A percentile compares a stretch with the other conserved stretches of the same genome.
Conservation (phyloP, 768 basidiomycete species). For the Pleurotus platypus region DNA sequence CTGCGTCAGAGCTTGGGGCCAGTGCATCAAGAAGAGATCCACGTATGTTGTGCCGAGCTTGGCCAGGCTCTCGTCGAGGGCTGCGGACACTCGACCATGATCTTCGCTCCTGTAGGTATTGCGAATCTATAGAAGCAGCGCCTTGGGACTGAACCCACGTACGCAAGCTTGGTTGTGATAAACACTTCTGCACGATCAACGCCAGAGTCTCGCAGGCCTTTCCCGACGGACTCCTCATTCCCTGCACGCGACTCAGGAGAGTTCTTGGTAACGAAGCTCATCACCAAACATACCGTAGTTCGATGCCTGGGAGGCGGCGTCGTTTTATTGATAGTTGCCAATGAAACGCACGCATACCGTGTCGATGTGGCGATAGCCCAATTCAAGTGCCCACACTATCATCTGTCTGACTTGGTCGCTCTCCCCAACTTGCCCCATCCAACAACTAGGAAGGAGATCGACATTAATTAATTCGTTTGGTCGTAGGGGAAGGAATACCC, state of each 20-base stretch:
- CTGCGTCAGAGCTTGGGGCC: conserved; percentile 28
- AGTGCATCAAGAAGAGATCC: conserved; percentile 64
- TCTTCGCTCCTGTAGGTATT: conserved; percentile 21
- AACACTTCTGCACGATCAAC: conserved; percentile 35
- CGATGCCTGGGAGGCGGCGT: neutral
- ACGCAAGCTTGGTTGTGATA: conserved; percentile 39
- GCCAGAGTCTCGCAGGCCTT: conserved; percentile 33
- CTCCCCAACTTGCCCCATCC: conserved; percentile 27
- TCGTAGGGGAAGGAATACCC: conserved; percentile 17
- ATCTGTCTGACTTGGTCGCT: conserved; percentile 20
- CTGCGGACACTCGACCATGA: conserved; percentile 28
- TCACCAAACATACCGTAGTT: conserved; percentile 6
- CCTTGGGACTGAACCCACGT: conserved; percentile 10
- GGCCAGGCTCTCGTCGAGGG: conserved; percentile 48
- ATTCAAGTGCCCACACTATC: conserved; percentile 17
- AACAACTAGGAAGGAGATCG: conserved; percentile 17
- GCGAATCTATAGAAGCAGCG: conserved; percentile 18
- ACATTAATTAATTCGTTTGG: neutral
- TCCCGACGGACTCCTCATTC: conserved; percentile 33
- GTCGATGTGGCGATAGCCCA: conserved; percentile 33
- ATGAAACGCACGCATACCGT: conserved; percentile 17
- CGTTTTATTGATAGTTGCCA: neutral
- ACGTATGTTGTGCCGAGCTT: conserved; percentile 51
- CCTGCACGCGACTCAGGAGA: conserved; percentile 12
- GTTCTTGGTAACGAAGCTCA: neutral